Percentiles rank a stretch among this genome's conserved stretches.
Conservation (phyloP, 345 rosid species). For the Chamaenerion angustifolium region DNA sequence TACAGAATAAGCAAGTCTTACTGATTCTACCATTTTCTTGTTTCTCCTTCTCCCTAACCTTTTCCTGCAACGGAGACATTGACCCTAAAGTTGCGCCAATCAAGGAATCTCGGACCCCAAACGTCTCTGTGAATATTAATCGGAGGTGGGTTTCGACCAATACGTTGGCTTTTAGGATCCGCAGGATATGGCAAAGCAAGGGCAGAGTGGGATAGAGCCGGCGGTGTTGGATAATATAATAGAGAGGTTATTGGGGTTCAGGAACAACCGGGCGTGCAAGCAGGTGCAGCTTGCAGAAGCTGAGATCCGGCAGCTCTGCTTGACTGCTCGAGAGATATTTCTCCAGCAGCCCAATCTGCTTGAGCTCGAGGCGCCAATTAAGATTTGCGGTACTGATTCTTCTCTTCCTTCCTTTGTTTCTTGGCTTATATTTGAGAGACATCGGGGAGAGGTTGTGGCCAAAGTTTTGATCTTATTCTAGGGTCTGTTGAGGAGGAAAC, state of each 20-base stretch:
- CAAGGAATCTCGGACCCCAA: too few relatives aligned
- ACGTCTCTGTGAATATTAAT: not conserved
- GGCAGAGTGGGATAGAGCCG: constrained; percentile 47
- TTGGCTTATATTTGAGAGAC: not conserved
- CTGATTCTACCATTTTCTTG: too few relatives aligned
- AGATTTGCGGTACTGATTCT: constrained; percentile 58
- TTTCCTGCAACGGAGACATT: too few relatives aligned
- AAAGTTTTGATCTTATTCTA: not conserved
- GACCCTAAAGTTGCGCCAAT: too few relatives aligned
- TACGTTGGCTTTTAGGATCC: not conserved
- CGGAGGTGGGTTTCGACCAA: constrained; percentile 2
- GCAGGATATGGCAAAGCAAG: constrained; percentile 37
- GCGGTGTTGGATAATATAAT: constrained; percentile 68
- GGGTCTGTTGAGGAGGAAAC: not conserved
- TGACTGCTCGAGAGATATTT: constrained; percentile 62
- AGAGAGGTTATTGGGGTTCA: constrained; percentile 70
- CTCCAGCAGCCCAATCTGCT: constrained; percentile 77
- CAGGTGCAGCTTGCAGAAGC: constrained; percentile 85
- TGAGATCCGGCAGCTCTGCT: constrained; percentile 88
- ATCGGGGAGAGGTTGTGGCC: not conserved
- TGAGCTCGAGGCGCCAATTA: constrained; percentile 93
- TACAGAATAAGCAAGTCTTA: not conserved
- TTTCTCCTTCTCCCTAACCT: too few relatives aligned
- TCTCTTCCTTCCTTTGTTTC: not conserved
- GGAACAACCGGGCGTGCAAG: constrained; percentile 76